phyloP scores from a whole-genome alignment of 768 basidiomycete species.

The Zangia roseola region DNA sequence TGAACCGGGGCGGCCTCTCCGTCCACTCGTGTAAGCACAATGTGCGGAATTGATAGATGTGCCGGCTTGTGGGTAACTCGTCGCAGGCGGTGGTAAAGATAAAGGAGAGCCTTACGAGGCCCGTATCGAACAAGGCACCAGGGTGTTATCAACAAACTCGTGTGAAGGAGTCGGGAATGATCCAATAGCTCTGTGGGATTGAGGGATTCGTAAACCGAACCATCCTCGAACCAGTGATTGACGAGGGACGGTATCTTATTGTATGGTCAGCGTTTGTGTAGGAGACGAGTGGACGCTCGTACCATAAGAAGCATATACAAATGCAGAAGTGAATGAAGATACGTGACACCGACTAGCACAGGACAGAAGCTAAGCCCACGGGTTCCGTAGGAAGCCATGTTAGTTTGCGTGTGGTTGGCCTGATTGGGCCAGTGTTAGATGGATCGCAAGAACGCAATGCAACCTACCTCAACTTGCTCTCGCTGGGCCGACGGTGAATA shows the following conservation, averaged over 20 bases:
- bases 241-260: conserved; percentile 18
- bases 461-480: background rate
- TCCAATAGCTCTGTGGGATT: background rate
- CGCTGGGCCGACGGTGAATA: background rate
- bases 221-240: conserved; percentile 22
- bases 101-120: background rate
- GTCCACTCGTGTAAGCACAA: conserved; percentile 14
- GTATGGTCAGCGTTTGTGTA: background rate
- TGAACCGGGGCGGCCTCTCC: conserved; percentile 11
- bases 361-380: conserved; percentile 24
- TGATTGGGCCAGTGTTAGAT: conserved; percentile 2
- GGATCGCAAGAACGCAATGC: background rate
- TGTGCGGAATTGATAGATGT: conserved; percentile 9
- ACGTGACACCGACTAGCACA: conserved; percentile 9
- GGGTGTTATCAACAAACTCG: conserved; percentile 5
- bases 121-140: conserved; percentile 5
- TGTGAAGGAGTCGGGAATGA: conserved; percentile 1
- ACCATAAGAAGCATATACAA: conserved; percentile 27
- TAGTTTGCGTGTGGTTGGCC: background rate
- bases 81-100: background rate
- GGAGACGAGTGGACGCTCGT: background rate
- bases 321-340: conserved; percentile 16
- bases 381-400: conserved; percentile 2
- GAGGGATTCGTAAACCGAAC: conserved; percentile 11
- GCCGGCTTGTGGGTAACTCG: background rate